These are phyloP conservation scores for Aspergillus nidulans DNA, from an alignment of 495 filamentous ascomycete genomes.

Conservation along the genomic window DNA sequence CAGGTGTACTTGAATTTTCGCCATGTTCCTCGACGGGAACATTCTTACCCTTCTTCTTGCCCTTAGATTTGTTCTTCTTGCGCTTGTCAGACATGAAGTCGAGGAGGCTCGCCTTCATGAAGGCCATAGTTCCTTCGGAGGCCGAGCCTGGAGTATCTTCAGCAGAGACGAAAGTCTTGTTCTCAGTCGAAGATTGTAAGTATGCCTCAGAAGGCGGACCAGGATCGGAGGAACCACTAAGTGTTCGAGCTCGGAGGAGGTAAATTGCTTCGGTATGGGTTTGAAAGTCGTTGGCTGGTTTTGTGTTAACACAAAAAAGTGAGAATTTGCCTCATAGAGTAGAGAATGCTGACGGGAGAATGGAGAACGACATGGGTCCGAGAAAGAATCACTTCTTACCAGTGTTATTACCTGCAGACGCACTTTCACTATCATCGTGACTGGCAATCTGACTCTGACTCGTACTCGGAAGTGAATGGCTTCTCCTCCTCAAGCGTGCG, in stretches of 20 bases:
- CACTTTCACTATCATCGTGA: background rate
- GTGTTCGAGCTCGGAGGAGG: slow-evolving; percentile 12
- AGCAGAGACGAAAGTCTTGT: background rate
- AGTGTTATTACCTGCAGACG: background rate
- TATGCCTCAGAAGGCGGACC: background rate
- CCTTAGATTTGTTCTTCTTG: slow-evolving; percentile 15
- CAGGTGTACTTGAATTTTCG: background rate
- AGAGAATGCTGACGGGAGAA: background rate
- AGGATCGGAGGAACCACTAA: background rate
- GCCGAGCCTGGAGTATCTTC: background rate
- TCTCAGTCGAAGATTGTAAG: background rate
- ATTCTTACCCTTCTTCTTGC: background rate
- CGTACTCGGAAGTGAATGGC: background rate
- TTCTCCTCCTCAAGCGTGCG: background rate
- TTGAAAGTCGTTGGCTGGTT: background rate
- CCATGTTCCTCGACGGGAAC: background rate
- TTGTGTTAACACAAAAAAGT: background rate
- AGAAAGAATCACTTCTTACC: background rate
- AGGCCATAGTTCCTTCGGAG: background rate
- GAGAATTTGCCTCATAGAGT: too few relatives aligned
- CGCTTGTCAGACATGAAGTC: slow-evolving; percentile 5
- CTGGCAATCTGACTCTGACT: background rate
- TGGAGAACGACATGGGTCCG: background rate
- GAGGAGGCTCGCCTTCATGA: slow-evolving; percentile 1
- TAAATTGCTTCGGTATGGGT: slow-evolving; percentile 7